Conservation (phyloP, 2,329 filamentous ascomycete species). For the Clarireedia hainanense region DNA sequence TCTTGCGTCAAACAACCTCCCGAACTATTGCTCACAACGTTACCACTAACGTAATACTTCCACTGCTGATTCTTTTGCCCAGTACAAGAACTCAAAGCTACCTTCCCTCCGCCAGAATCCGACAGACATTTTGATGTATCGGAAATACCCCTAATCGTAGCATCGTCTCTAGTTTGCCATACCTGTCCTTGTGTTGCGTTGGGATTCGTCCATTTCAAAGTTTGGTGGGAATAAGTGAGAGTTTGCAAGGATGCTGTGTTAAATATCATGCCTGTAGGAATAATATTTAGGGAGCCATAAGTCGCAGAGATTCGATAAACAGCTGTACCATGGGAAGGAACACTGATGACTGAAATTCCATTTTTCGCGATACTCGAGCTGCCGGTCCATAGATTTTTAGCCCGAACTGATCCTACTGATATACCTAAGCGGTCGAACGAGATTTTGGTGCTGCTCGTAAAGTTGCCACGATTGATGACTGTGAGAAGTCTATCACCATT, state of each 20-base stretch:
- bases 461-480: slow-evolving; percentile 36
- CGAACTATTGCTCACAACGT: slow-evolving; percentile 32
- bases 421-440: slow-evolving; percentile 24
- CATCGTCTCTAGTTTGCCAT: slow-evolving; percentile 32
- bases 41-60: slow-evolving; percentile 37
- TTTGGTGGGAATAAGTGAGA: slow-evolving; percentile 27
- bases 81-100: slow-evolving; percentile 29
- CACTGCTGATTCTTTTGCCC: slow-evolving; percentile 32
- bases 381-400: slow-evolving; percentile 39
- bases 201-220: slow-evolving; percentile 32
- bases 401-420: slow-evolving; percentile 20
- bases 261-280: slow-evolving; percentile 41
- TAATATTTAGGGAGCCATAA: slow-evolving; percentile 14
- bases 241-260: slow-evolving; percentile 39
- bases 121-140: slow-evolving; percentile 32
- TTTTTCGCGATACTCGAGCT: slow-evolving; percentile 29
- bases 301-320: slow-evolving; percentile 35
- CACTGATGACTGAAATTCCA: slow-evolving; percentile 31
- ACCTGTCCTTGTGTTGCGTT: slow-evolving; percentile 35
- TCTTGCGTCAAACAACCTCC: slow-evolving; percentile 35
- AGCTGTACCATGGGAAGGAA: slow-evolving; percentile 28
- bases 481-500: slow-evolving; percentile 41
- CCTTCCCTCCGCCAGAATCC: slow-evolving; percentile 27
- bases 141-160: slow-evolving; percentile 33
- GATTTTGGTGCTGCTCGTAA: slow-evolving; percentile 28